A percentile compares a stretch with the other conserved stretches of the same genome.
Evolutionary conservation across 2,329 filamentous ascomycete species (phyloP).

Genomic region (Exophiala lecanii-corni): DNA sequence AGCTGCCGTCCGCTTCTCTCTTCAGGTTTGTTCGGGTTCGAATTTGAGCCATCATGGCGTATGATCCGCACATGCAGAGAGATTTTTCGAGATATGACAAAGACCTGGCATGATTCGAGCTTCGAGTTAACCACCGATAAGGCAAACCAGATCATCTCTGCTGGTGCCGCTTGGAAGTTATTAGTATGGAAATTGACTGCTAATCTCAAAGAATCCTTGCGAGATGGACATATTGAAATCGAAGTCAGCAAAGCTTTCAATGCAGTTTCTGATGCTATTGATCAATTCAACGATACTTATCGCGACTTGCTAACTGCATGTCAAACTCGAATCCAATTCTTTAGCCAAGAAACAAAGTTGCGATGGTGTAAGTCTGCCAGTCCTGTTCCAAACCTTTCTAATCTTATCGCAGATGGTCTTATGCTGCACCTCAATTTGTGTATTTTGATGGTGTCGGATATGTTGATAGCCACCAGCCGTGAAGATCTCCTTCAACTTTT

Average conservation of each 20-base stretch:
- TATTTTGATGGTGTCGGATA: constrained; percentile 29
- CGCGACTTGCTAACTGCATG: constrained; percentile 28
- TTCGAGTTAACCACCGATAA: constrained; percentile 29
- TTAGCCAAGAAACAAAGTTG: constrained; percentile 30
- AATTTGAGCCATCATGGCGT: constrained; percentile 29
- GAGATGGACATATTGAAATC: constrained; percentile 31
- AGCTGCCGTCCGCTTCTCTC: constrained; percentile 38
- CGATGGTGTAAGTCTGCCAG: constrained; percentile 28
- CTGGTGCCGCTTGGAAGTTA: constrained; percentile 29
- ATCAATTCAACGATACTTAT: constrained; percentile 30
- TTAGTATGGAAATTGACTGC: constrained; percentile 31
- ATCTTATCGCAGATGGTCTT: constrained; percentile 21
- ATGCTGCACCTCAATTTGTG: constrained; percentile 30
- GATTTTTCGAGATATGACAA: constrained; percentile 29
- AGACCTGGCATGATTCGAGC: constrained; percentile 26
- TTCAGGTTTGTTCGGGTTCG: constrained; percentile 33
- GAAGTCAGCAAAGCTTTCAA: constrained; percentile 28
- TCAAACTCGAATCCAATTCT: constrained; percentile 31
- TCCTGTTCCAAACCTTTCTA: not conserved
- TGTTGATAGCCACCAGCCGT: constrained; percentile 26
- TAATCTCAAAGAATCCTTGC: constrained; percentile 31
- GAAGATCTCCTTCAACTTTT: constrained; percentile 27
- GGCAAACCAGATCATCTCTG: constrained; percentile 31
- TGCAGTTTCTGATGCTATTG: constrained; percentile 28
- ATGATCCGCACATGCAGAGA: constrained; percentile 28